These are phyloP conservation scores for Salix exigua DNA, from an alignment of 345 rosid species.

Conservation along the genomic window DNA sequence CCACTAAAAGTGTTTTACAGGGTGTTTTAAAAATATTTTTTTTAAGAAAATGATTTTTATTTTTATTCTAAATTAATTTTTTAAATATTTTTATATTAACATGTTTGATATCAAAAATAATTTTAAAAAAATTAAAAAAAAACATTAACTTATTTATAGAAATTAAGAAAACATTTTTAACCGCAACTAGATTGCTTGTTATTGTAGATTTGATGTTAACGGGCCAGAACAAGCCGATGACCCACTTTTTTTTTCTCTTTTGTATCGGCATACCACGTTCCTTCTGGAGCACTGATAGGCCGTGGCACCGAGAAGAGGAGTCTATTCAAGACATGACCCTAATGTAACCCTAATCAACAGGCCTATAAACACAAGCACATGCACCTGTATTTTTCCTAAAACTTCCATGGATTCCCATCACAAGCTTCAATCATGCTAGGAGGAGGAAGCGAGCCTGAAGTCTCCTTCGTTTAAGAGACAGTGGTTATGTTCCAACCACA, in stretches of 20 bases:
- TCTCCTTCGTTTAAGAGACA: not conserved
- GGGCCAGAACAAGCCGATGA: conserved; percentile 15
- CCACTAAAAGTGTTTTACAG: not conserved
- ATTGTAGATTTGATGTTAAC: conserved; percentile 29
- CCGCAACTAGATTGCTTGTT: no score
- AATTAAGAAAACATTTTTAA: no score
- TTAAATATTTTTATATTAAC: no score
- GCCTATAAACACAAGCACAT: conserved; percentile 34
- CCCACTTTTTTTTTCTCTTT: not conserved
- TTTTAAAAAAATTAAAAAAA: no score
- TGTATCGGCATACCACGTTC: conserved; percentile 39
- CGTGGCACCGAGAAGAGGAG: not conserved
- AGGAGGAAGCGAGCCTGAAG: not conserved
- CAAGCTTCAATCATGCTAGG: conserved; percentile 10
- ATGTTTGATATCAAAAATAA: no score
- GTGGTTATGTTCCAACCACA: not conserved
- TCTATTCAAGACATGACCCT: conserved; percentile 28
- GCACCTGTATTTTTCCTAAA: conserved; percentile 27
- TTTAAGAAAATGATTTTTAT: no score
- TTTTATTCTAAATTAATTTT: no score
- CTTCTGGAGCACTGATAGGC: not conserved
- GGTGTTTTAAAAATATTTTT: no score
- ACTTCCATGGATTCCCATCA: not conserved
- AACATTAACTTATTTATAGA: no score
- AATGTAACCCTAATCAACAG: conserved; percentile 32